Evolutionary conservation across 2,329 filamentous ascomycete genomes (phyloP).

Genomic region (Teratosphaeria epicoccoides): DNA sequence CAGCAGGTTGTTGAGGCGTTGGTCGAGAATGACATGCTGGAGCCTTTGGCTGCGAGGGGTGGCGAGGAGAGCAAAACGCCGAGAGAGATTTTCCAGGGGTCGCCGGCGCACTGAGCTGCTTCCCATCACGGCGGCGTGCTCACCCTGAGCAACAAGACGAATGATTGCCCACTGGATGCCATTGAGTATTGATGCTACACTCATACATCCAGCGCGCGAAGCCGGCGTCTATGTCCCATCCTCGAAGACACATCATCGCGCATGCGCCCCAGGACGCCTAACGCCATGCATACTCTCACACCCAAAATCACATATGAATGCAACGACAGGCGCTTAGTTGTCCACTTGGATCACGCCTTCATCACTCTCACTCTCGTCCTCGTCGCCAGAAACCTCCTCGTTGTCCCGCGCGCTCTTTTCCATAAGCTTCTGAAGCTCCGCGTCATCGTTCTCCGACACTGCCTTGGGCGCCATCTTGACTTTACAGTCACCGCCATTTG

Average conservation of each 20-base stretch:
- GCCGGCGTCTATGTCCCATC: background rate
- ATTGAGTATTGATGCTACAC: background rate
- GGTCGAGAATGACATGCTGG: slow-evolving; percentile 1
- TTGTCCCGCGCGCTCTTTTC: slow-evolving; percentile 98
- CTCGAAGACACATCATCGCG: background rate
- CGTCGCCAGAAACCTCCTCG: slow-evolving; percentile 92
- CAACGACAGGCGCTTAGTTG: background rate
- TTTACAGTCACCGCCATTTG: slow-evolving; percentile 65
- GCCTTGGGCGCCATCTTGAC: slow-evolving; percentile 99
- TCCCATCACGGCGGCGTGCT: background rate
- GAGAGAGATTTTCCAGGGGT: background rate
- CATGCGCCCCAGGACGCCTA: background rate
- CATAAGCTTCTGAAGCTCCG: slow-evolving; percentile 94
- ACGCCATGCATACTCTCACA: background rate
- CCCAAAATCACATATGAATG: background rate
- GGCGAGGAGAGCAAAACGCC: background rate
- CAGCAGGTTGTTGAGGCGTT: slow-evolving; percentile 5
- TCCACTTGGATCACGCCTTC: slow-evolving; percentile 58
- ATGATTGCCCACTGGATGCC: background rate
- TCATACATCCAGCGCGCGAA: background rate
- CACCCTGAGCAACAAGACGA: background rate
- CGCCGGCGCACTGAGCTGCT: background rate
- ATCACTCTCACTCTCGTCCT: slow-evolving; percentile 90
- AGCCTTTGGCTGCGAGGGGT: background rate
- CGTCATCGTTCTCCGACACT: slow-evolving; percentile 96